Base-by-base conservation (phyloP, 805 yeast species). In the Sungouiozyma ichnusensis region DNA sequence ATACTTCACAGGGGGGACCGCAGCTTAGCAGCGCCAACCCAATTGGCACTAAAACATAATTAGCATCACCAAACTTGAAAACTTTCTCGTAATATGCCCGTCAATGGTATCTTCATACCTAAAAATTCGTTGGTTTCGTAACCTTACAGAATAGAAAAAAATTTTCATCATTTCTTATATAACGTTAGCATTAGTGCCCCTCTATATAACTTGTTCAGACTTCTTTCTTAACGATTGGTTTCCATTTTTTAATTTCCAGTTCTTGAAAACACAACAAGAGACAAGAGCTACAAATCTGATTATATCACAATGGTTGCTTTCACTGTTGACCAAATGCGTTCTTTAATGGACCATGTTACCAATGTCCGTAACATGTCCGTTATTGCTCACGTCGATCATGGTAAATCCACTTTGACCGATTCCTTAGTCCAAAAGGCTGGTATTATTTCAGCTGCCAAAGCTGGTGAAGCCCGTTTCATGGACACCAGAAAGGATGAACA, bases 331-430 rank as follows among this genome's bases (percentile, higher is more conserved):
- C 97, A 92, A 77, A 90, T 92, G 82, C 94, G 98, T 77, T 87
- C 74, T 68, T 81, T 90, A 74, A 90, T 90, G 98, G 97, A 92
- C 94, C 83, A 82, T 76, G 96, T 88, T 79, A 83, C 97, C 74
- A 90, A 90, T 71, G 97, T 92, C 68, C 96, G 98, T 80, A 92
- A 92, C 94, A 92, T 90, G 94, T 90, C 97, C 74, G 98, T 90
- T 73, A 92, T 92, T 82, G 98, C 98, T 67, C 98, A 90, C 79
- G 97, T 90, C 84, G 98, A 90, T 81, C 98, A 92, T 80, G 98
- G 98, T 77, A 90, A 90, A 74, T 88, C 97, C 59, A 90, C 98
- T 63, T 81, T 90, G 73, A 90, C 98, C 73, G 98, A 90, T 75
- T 92, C 98, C 55, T 83, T 90, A 69, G 97, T 90, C 64, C 97